Evolutionary conservation across 441 rosid species (phyloP).

Genomic region (Pelargonium australe): DNA sequence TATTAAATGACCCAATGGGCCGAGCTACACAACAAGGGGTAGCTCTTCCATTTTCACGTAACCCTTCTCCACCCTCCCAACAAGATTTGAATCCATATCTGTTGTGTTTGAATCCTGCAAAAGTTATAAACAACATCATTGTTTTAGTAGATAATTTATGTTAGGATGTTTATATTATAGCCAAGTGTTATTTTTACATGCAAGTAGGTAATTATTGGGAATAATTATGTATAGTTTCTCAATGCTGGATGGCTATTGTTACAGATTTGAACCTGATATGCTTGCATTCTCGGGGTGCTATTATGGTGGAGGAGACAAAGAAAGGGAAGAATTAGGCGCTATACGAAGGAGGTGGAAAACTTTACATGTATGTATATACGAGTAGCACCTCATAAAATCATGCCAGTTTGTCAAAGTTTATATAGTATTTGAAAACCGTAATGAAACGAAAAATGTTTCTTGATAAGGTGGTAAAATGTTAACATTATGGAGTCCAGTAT

Average conservation of each 20-base stretch:
- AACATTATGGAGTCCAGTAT: not conserved
- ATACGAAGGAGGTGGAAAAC: conserved; percentile 94
- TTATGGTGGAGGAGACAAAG: conserved; percentile 77
- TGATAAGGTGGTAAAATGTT: conserved; percentile 40
- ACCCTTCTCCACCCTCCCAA: too few relatives aligned
- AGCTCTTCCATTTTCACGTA: too few relatives aligned
- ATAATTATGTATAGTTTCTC: conserved; percentile 14
- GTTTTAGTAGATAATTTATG: not conserved
- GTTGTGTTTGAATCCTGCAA: too few relatives aligned
- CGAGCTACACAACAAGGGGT: too few relatives aligned
- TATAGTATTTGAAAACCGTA: too few relatives aligned
- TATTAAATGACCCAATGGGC: too few relatives aligned
- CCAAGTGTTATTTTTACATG: not conserved
- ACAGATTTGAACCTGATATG: conserved; percentile 98
- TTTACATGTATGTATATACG: conserved; percentile 56
- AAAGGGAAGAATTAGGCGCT: conserved; percentile 65
- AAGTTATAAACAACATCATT: not conserved
- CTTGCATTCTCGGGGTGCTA: conserved; percentile 79
- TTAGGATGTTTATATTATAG: not conserved
- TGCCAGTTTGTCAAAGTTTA: conserved; percentile 9
- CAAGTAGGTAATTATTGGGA: not conserved
- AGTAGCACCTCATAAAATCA: conserved; percentile 35
- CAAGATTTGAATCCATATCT: too few relatives aligned
- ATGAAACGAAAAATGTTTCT: conserved; percentile 45
- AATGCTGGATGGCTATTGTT: conserved; percentile 24